These are phyloP conservation scores for Nelumbo lutea DNA, from an alignment of 164 flowering plant species.

Conservation along the genomic window DNA sequence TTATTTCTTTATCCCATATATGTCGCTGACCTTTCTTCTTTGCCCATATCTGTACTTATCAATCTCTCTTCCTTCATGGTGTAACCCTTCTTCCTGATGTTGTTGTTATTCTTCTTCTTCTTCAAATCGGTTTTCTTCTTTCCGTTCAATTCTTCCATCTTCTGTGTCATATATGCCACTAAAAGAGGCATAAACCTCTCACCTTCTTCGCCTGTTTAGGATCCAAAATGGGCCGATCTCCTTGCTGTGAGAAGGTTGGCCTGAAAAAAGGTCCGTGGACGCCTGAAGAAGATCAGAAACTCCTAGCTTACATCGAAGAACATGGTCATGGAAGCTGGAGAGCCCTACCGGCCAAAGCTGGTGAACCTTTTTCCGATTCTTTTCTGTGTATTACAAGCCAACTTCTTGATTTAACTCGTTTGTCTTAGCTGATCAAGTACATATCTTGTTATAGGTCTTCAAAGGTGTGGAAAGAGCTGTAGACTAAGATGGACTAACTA, in stretches of 20 bases:
- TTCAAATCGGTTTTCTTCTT: not conserved
- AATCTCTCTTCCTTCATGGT: not conserved
- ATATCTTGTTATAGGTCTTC: constrained; percentile 47
- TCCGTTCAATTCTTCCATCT: not conserved
- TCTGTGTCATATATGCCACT: not conserved
- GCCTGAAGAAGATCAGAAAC: constrained; percentile 9
- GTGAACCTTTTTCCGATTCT: constrained; percentile 18
- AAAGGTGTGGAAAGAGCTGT: constrained; percentile 94
- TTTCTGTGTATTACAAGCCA: not conserved
- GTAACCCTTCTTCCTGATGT: not conserved
- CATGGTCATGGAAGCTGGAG: constrained; percentile 19
- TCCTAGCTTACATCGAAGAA: constrained; percentile 2
- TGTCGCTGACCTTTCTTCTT: not conserved
- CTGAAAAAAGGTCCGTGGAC: constrained; percentile 17
- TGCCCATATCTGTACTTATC: not conserved
- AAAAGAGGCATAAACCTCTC: not conserved
- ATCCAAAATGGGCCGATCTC: constrained; percentile 3
- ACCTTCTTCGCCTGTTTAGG: not conserved
- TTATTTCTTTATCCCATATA: not conserved
- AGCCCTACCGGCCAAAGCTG: constrained; percentile 56
- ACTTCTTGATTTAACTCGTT: not conserved
- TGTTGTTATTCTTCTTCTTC: not conserved
- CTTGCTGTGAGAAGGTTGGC: constrained; percentile 13
- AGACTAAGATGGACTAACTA: constrained; percentile 94
- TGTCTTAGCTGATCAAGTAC: not conserved